phyloP scores from a whole-genome alignment of 1,284 basidiomycete genomes.

The Serendipita sp. region DNA sequence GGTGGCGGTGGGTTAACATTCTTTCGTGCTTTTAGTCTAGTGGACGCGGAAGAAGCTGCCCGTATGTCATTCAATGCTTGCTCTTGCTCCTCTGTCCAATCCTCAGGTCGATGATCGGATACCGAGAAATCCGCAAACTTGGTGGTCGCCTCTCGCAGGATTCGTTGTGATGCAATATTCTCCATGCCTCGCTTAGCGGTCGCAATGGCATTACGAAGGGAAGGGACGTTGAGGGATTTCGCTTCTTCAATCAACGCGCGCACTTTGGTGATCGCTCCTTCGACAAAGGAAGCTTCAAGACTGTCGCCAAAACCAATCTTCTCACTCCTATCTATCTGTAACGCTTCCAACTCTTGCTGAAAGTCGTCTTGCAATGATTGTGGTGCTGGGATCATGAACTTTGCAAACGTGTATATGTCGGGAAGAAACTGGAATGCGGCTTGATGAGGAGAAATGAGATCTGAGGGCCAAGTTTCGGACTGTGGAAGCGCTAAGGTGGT shows the following conservation, averaged over 20 bases:
- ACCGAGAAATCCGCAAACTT: background rate
- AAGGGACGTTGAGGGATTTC: constrained; percentile 50
- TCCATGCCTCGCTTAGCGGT: constrained; percentile 45
- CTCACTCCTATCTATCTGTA: constrained; percentile 52
- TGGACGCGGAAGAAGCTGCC: constrained; percentile 17
- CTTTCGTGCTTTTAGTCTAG: constrained; percentile 27
- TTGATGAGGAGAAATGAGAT: constrained; percentile 76
- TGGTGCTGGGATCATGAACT: constrained; percentile 93
- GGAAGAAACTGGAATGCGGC: constrained; percentile 94
- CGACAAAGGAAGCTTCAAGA: constrained; percentile 67
- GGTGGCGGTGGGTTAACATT: constrained; percentile 73
- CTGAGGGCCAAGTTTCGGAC: constrained; percentile 85
- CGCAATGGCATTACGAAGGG: constrained; percentile 41
- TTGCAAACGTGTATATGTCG: constrained; percentile 77
- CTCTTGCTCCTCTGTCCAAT: constrained; percentile 1
- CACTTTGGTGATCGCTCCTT: constrained; percentile 63
- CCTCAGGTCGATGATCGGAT: background rate
- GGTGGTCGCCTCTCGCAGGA: background rate
- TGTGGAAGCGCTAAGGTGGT: constrained; percentile 91
- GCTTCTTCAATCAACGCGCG: constrained; percentile 67
- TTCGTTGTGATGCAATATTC: constrained; percentile 28
- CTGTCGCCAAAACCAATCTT: constrained; percentile 56
- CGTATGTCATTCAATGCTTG: constrained; percentile 13
- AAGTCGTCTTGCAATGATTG: constrained; percentile 66
- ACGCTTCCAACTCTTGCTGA: constrained; percentile 56